A percentile compares a stretch with the other conserved stretches of the same genome.
phyloP scores from a whole-genome alignment of 768 basidiomycete genomes.

The Phaffia australis region DNA sequence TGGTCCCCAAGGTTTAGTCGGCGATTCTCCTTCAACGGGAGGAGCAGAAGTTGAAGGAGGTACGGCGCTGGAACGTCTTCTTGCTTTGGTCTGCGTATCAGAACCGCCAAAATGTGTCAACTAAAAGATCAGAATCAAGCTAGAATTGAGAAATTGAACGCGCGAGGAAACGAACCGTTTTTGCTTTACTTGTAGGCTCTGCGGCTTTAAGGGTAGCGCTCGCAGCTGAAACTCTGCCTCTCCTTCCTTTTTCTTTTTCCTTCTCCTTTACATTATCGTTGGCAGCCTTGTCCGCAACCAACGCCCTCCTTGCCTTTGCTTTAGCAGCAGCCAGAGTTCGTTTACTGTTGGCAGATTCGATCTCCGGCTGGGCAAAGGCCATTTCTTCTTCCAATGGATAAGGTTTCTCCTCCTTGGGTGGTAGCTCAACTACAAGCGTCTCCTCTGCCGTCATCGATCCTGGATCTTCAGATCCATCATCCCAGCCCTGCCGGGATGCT shows the following conservation, averaged over 20 bases:
- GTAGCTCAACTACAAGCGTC: background rate
- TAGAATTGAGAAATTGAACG: background rate
- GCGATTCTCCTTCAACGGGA: too few relatives aligned
- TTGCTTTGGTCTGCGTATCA: too few relatives aligned
- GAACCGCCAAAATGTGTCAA: background rate
- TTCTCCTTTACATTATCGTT: background rate
- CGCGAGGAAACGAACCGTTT: background rate
- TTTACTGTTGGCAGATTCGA: background rate
- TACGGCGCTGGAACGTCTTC: too few relatives aligned
- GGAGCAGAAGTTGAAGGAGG: too few relatives aligned
- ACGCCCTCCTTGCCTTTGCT: slow-evolving; percentile 2
- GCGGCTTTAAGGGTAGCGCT: background rate
- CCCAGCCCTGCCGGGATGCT: background rate
- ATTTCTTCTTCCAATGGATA: background rate
- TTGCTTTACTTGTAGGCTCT: too few relatives aligned
- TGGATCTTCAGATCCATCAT: background rate
- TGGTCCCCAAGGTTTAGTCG: too few relatives aligned
- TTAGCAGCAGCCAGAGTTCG: background rate
- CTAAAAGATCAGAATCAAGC: background rate
- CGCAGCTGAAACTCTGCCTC: background rate
- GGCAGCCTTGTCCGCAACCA: background rate
- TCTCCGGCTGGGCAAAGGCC: background rate
- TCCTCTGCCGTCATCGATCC: background rate
- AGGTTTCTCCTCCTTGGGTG: slow-evolving; percentile 1
- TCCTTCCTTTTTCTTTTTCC: background rate